Percentiles rank a stretch among this genome's conserved stretches.
phyloP scores from a whole-genome alignment of 192 early-diverging fungal species.

The Podila epicladia region DNA sequence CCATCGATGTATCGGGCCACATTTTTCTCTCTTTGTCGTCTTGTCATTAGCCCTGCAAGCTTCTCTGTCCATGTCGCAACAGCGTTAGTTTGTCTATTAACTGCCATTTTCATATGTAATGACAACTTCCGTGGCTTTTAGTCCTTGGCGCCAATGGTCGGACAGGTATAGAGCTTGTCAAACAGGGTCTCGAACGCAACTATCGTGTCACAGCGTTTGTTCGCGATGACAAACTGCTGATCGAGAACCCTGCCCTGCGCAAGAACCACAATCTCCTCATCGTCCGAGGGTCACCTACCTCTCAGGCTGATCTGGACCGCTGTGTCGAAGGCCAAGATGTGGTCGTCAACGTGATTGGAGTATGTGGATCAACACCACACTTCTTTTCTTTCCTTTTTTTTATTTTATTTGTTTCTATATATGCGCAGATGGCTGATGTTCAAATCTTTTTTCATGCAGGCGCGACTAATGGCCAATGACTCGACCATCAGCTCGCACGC shows the following conservation, averaged over 20 bases:
- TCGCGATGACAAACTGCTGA: conserved; percentile 31
- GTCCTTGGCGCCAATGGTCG: conserved; percentile 53
- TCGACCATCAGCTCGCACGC: conserved; percentile 43
- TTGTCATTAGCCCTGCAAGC: not conserved
- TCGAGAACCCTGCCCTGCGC: conserved; percentile 28
- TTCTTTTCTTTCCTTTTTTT: too few relatives aligned
- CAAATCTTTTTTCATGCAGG: conserved; percentile 11
- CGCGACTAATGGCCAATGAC: conserved; percentile 34
- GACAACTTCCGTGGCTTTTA: not conserved
- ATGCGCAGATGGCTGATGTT: not conserved
- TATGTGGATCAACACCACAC: not conserved
- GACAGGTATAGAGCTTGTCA: conserved; percentile 49
- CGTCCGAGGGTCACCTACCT: conserved; percentile 45
- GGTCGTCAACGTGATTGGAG: conserved; percentile 51
- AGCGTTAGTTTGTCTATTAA: not conserved
- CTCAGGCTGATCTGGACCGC: conserved; percentile 41
- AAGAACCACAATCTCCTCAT: conserved; percentile 53
- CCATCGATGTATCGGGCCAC: too few relatives aligned
- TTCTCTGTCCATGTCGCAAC: not conserved
- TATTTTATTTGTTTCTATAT: not conserved
- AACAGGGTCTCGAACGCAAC: conserved; percentile 47
- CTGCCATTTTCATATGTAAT: not conserved
- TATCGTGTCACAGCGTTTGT: conserved; percentile 53
- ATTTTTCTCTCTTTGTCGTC: too few relatives aligned
- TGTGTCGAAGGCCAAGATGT: conserved; percentile 55